Base-by-base conservation (phyloP, 257 asterid species). In the Nemophila menziesii region DNA sequence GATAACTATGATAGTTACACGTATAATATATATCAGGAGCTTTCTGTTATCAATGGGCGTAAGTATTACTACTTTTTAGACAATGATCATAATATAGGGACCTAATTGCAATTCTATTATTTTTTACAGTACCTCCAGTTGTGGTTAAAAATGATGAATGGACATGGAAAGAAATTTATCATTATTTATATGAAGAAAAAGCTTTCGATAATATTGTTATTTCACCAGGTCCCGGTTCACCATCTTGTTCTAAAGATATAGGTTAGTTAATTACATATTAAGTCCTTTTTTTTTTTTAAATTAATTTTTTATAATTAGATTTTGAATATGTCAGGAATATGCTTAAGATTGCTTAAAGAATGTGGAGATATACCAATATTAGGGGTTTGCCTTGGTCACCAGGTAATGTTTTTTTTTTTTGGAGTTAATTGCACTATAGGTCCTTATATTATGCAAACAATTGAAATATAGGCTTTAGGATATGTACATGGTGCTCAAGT, bases 221-320 rank as follows among this genome's bases (percentile, higher is more conserved):
- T 68, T 90, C 99, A 61, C 99, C 99, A 38, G 99, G 99, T 55
- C 99, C 99, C 21, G 99, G 99, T 51, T 81, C 96, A 57, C 99
- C 99, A 5, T 51, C 86, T 16, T 74, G 94, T 65, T 71, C 85
- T 42, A 70, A 79, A 48, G 99, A 90, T 70, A 73, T 90, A 69
- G 99, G 99, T 90, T 57, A 39, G 67, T 39, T 27, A 20, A 34
- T 37, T 46, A 48, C 21, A 18, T 46, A 7, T 39, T 20, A 41
- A 41, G 27, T 18, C n/a, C 24, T 41, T 12, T 13, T 18, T 2
- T 5, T 16, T 24, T 9, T 24, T 24, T 24, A 9, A 24, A 24
- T 24, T 24, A 4, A 4, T 4, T 24, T 24, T 24, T 9, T 4
- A 29, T 29, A 41, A 23, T 22, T 34, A 19, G 21, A 18, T 38